phyloP scores from a whole-genome alignment of 805 yeast species.

The Spencermartinsiella europaea region DNA sequence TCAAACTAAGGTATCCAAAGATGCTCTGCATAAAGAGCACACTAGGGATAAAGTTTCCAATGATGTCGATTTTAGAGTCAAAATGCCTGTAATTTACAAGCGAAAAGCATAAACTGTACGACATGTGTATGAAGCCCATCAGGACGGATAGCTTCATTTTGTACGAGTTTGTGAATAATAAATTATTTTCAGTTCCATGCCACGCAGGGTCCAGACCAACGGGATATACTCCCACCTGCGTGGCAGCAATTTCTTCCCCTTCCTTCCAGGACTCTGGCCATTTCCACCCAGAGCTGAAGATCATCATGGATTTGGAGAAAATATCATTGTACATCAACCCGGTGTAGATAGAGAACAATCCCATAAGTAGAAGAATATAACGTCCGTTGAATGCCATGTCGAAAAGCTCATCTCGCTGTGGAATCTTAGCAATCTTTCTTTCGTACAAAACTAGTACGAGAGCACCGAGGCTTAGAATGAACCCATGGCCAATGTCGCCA shows the following conservation, averaged over 20 bases:
- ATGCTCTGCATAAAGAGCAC: conserved; percentile 92
- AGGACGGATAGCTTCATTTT: conserved; percentile 94
- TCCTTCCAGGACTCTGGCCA: conserved; percentile 73
- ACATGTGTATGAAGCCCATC: conserved; percentile 94
- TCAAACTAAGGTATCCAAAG: conserved; percentile 82
- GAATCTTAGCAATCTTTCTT: conserved; percentile 52
- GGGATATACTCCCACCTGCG: conserved; percentile 61
- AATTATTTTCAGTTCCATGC: conserved; percentile 94
- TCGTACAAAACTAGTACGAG: conserved; percentile 67
- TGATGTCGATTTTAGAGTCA: conserved; percentile 69
- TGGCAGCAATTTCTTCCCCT: conserved; percentile 66
- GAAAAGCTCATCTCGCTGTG: conserved; percentile 78
- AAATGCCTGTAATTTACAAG: conserved; percentile 69
- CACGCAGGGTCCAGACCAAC: conserved; percentile 91
- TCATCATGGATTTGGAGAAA: conserved; percentile 84
- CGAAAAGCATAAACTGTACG: conserved; percentile 80
- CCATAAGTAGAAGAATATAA: conserved; percentile 88
- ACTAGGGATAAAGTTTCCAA: conserved; percentile 93
- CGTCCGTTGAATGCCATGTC: conserved; percentile 96
- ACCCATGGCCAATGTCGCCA: conserved; percentile 97
- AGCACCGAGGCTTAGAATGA: conserved; percentile 72
- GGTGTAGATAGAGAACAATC: conserved; percentile 91
- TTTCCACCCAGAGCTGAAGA: conserved; percentile 84
- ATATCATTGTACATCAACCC: conserved; percentile 92
- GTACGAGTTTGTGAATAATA: conserved; percentile 88